These are phyloP conservation scores for Barnettozyma sp. DNA, from an alignment of 805 yeast genomes.

Conservation along the genomic window DNA sequence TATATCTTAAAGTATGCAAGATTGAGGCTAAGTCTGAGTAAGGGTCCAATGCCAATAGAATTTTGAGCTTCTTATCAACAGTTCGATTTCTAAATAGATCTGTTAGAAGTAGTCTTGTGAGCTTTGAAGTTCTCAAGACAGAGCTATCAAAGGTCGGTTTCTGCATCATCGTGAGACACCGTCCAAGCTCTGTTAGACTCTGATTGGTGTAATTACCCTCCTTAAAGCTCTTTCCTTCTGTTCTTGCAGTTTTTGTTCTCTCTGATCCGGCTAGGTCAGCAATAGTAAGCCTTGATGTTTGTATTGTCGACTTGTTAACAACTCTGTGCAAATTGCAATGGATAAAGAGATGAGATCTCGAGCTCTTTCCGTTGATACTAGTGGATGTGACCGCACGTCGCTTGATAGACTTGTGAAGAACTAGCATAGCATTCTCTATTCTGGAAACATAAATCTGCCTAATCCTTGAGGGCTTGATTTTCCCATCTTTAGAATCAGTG, in stretches of 20 bases:
- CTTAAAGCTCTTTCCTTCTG: slow-evolving; percentile 37
- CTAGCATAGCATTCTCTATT: slow-evolving; percentile 30
- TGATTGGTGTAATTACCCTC: slow-evolving; percentile 45
- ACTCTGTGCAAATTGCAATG: slow-evolving; percentile 34
- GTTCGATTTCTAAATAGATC: slow-evolving; percentile 28
- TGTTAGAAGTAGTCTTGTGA: slow-evolving; percentile 42
- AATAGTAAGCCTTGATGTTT: slow-evolving; percentile 36
- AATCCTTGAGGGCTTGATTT: slow-evolving; percentile 37
- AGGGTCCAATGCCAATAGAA: slow-evolving; percentile 24
- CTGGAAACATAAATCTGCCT: slow-evolving; percentile 35
- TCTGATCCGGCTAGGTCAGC: slow-evolving; percentile 52
- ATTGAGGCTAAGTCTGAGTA: slow-evolving; percentile 18
- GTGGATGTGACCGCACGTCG: slow-evolving; percentile 39
- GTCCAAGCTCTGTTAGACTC: slow-evolving; percentile 44
- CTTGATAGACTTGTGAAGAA: slow-evolving; percentile 34
- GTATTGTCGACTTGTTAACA: slow-evolving; percentile 18
- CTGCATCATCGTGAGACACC: slow-evolving; percentile 37
- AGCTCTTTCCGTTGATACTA: slow-evolving; percentile 35
- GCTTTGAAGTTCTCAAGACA: slow-evolving; percentile 40
- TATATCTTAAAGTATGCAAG: slow-evolving; percentile 23
- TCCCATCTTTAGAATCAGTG: slow-evolving; percentile 37
- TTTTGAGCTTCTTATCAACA: slow-evolving; percentile 18
- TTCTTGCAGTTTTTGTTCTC: slow-evolving; percentile 39
- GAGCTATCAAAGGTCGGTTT: slow-evolving; percentile 34
- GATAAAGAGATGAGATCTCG: slow-evolving; percentile 48